Evolutionary conservation across 2,329 filamentous ascomycete species (phyloP), one percentile per base, ranked within the genome.

Genomic region (Fusarium oxysporum): DNA sequence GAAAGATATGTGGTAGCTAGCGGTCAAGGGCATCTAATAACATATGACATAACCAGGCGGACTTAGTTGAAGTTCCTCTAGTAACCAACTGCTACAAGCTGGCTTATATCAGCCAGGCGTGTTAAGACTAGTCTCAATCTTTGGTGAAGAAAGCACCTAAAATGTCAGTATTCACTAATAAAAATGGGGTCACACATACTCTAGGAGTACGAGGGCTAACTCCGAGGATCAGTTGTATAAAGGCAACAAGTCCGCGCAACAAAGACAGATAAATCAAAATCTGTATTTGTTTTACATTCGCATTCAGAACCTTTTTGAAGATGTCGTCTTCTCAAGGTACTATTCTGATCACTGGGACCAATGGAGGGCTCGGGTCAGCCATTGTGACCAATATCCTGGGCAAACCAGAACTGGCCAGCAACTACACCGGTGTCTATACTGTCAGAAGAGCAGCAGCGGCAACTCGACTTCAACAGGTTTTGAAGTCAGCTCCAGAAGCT

Each of bases 331-430:
- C 68, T 21, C 58, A 70, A 62, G 80, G 82, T 61, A 77, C 80
- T 4, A 78, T 84, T 32, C 43, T 84, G 5, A 66, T 83, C 14
- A 84, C 83, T 8, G 83, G 82, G 11, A 73, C 81, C 40, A 84
- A 84, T 61, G 83, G 82, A 45, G 80, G 81, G 25, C 78, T 84
- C 33, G 82, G 82, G 12, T 80, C 79, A 16, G 77, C 78, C 28
- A 81, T 82, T 12, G 78, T 81, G 14, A 50, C 66, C 8, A 71
- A 78, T 12, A 78, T 84, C 35, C 43, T 81, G 40, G 65, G 69
- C 21, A 75, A 64, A 17, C 71, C 78, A 1, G 71, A 80, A 8
- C 65, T 83, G 16, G 79, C 81, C 7, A 73, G 76, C 8, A 69
- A 74, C 32, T 80, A 83, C 63, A 76, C 78, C 8, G 80, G 81